phyloP scores from a whole-genome alignment of 495 filamentous ascomycete genomes.

The Aspergillus coremiiformis region DNA sequence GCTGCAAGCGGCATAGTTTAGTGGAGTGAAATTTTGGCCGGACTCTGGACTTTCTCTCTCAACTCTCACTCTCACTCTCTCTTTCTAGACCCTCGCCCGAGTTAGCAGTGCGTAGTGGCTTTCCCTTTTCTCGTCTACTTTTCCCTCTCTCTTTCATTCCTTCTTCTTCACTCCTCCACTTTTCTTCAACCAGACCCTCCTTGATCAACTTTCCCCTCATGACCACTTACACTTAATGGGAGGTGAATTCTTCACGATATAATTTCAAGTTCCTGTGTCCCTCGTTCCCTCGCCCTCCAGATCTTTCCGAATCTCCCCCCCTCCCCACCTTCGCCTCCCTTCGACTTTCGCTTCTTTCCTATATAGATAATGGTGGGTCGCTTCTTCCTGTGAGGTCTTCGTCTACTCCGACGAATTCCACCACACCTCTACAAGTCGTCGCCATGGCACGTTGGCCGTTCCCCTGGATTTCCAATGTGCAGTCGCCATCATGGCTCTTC shows the following conservation, averaged over 20 bases:
- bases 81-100: not conserved
- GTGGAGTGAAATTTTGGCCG: not conserved
- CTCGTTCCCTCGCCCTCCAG: not conserved
- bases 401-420: conserved; percentile 14
- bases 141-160: not conserved
- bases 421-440: conserved; percentile 4
- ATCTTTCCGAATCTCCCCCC: not conserved
- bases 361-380: conserved; percentile 3
- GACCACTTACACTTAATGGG: not conserved
- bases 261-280: not conserved
- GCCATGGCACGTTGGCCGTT: conserved; percentile 12
- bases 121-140: not conserved
- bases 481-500: not conserved
- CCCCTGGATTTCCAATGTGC: conserved; percentile 5
- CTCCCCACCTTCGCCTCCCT: not conserved
- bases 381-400: not conserved
- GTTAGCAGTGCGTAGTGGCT: too few species aligned
- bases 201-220: not conserved
- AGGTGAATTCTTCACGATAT: not conserved
- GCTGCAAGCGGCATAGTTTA: not conserved
- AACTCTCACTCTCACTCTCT: not conserved
- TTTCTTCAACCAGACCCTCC: not conserved
- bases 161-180: not conserved
- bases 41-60: too few species aligned
- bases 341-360: not conserved